phyloP scores from a whole-genome alignment of 1,284 basidiomycete genomes.

The Malassezia globosa region DNA sequence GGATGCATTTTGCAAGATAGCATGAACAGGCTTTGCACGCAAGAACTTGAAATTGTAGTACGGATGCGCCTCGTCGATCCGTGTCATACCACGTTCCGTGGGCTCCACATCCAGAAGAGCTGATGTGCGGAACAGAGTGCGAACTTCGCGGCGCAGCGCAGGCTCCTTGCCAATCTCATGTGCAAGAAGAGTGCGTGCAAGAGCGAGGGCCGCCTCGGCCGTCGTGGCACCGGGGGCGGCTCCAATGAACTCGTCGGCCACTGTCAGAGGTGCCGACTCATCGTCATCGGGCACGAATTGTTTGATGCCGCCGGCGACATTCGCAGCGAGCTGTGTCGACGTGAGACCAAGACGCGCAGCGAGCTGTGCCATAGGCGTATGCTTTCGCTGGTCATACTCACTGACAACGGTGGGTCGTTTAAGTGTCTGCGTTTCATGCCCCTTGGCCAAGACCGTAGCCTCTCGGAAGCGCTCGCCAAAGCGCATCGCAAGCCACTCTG shows the following conservation, averaged over 20 bases:
- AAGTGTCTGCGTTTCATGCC: conserved; percentile 45
- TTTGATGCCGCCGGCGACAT: conserved; percentile 57
- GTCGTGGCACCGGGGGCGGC: conserved; percentile 22
- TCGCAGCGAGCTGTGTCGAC: conserved; percentile 66
- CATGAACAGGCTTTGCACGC: conserved; percentile 63
- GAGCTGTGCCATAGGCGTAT: conserved; percentile 62
- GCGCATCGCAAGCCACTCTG: conserved; percentile 80
- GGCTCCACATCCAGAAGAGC: conserved; percentile 73
- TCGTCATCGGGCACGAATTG: conserved; percentile 57
- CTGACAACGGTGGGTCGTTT: conserved; percentile 77
- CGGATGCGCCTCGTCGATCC: conserved; percentile 79
- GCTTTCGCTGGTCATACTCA: conserved; percentile 72
- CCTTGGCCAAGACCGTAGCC: conserved; percentile 24
- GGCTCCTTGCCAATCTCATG: conserved; percentile 91
- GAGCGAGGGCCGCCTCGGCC: conserved; percentile 27
- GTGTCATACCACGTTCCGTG: conserved; percentile 77
- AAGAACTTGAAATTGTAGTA: conserved; percentile 96
- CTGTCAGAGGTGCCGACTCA: conserved; percentile 20
- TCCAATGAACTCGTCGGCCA: conserved; percentile 43
- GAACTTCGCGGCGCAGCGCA: conserved; percentile 66
- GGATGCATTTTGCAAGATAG: conserved; percentile 53
- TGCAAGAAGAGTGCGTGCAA: conserved; percentile 70
- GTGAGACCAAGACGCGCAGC: conserved; percentile 70
- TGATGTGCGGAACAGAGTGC: conserved; percentile 64
- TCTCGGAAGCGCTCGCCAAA: conserved; percentile 52